Percentiles rank a stretch among this genome's conserved stretches.
Evolutionary conservation across 495 filamentous ascomycete genomes (phyloP).

Genomic region (Penicillium nucicola): DNA sequence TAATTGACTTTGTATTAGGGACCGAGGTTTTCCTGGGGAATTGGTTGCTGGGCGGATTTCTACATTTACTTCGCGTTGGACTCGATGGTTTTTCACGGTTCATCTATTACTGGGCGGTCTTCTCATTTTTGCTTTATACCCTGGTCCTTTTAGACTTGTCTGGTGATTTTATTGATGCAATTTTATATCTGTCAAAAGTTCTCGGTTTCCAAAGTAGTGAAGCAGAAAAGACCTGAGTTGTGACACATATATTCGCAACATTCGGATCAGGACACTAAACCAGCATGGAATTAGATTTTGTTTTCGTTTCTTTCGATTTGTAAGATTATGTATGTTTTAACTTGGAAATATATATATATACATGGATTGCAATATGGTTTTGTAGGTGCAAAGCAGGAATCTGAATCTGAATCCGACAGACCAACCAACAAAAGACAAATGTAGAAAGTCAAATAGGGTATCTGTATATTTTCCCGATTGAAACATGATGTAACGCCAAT

Average conservation of each 20-base stretch:
- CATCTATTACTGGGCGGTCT: background rate
- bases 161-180: background rate
- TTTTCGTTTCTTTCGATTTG: too few species aligned
- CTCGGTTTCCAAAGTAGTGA: background rate
- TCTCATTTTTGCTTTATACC: slow-evolving; percentile 2
- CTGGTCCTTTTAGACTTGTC: background rate
- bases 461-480: background rate
- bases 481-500: background rate
- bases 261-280: too few species aligned
- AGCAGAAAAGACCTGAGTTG: too few species aligned
- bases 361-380: background rate
- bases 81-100: background rate
- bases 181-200: too few species aligned
- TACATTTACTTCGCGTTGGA: background rate
- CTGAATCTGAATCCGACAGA: background rate
- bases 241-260: too few species aligned
- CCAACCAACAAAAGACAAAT: background rate
- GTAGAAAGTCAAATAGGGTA: background rate
- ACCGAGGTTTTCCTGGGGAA: background rate
- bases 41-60: background rate
- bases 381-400: too few species aligned
- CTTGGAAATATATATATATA: too few species aligned
- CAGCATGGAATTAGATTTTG: too few species aligned
- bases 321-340: too few species aligned
- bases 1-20: background rate